These are phyloP conservation scores for Exophiala dermatitidis DNA, from an alignment of 2,329 filamentous ascomycete species.

Conservation along the genomic window DNA sequence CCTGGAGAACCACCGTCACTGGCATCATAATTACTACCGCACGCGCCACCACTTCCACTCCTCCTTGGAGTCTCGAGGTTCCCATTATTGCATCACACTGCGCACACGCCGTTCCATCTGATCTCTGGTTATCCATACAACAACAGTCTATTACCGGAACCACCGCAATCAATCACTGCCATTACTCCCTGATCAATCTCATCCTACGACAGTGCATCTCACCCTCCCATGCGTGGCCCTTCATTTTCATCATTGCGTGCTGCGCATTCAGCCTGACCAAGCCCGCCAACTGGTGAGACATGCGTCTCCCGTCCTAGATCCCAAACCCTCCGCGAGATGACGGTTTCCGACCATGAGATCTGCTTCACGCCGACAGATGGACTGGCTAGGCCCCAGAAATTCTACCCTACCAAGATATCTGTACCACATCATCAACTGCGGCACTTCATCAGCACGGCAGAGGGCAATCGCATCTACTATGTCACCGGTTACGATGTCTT, in stretches of 20 bases:
- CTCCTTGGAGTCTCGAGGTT: not conserved
- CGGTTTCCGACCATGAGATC: conserved; percentile 16
- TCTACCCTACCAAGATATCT: conserved; percentile 60
- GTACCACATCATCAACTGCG: conserved; percentile 60
- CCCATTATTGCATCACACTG: not conserved
- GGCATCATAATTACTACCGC: not conserved
- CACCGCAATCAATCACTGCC: not conserved
- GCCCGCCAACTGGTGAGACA: conserved; percentile 4
- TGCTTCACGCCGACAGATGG: conserved; percentile 16
- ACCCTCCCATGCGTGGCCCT: not conserved
- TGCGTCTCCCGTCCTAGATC: conserved; percentile 10
- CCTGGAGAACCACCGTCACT: not conserved
- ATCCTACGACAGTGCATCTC: not conserved
- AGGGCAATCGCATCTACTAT: conserved; percentile 74
- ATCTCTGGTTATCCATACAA: not conserved
- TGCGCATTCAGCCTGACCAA: conserved; percentile 1
- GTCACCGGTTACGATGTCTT: conserved; percentile 70
- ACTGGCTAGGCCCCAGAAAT: conserved; percentile 38
- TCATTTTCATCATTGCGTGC: not conserved
- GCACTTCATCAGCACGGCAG: conserved; percentile 76
- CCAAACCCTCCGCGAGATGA: conserved; percentile 19
- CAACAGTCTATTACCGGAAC: not conserved
- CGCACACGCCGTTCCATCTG: not conserved
- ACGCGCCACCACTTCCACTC: not conserved
- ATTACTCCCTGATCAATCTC: not conserved